Evolutionary conservation across 2,329 filamentous ascomycete genomes (phyloP), one percentile per base, ranked within the genome.

Genomic region (Paraconiothyrium sp.): DNA sequence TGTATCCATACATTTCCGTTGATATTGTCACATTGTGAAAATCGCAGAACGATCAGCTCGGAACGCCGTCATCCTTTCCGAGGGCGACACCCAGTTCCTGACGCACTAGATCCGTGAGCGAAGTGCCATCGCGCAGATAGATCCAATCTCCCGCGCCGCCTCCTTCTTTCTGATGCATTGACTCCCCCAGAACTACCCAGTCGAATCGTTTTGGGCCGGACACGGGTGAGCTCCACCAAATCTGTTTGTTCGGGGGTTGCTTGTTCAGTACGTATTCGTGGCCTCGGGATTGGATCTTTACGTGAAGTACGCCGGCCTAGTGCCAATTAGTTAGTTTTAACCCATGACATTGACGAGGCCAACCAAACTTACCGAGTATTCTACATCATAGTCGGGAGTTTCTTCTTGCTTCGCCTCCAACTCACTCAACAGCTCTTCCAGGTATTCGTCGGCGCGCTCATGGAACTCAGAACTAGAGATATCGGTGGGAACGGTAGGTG

Each of bases 241-340:
- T 97, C 73, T 90, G 95, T 84, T 93, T 95, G 84, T 97, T 98
- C 22, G 94, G 93, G 0, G 95, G 95, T 79, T 99, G 95, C 81
- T 99, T 99, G 87, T 99, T 99, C 81, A 99, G 86, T 62, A 99
- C 92, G 76, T 96, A 99, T 34, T 88, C 94, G 64, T 71, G 60
- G 64, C 94, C 93, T 54, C 88, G 83, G 13, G 85, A 82, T 1
- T 88, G 87, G 70, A 92, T 88, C 7, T 82, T 84, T 72, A 98
- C 84, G 65, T 89, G 93, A 70, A 98, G 85, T 59, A 98, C 93
- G 58, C 95, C 94, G 57, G 92, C 87, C 94, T 97, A 71, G n/a
- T 10, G 27, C n/a, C 10, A 41, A 72, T 66, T 48, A 34, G 46
- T 55, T 27, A 54, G 49, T 49, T 24, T 16, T 2, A 20, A 47